Conservation (phyloP, 1,284 basidiomycete genomes). For the Puccinia coronata region DNA sequence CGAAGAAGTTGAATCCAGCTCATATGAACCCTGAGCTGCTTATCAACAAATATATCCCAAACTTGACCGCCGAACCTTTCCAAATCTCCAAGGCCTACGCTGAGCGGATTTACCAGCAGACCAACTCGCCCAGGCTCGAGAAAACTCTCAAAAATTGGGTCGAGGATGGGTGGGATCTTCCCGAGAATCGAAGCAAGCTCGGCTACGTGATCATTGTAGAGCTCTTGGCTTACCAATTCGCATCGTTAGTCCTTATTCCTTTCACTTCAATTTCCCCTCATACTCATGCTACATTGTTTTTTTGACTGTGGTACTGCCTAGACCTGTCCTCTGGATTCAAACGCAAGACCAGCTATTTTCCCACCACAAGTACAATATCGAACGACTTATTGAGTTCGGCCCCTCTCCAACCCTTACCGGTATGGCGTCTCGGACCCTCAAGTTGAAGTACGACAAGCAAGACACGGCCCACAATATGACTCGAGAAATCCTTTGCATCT, state of each 20-base stretch:
- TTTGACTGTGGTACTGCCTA: neutral
- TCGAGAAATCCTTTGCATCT: slow-evolving; percentile 83
- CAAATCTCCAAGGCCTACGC: slow-evolving; percentile 85
- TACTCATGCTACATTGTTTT: neutral
- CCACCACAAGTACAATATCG: slow-evolving; percentile 72
- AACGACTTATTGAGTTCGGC: slow-evolving; percentile 91
- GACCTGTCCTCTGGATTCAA: slow-evolving; percentile 42
- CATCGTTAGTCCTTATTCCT: slow-evolving; percentile 52
- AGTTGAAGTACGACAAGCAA: slow-evolving; percentile 89
- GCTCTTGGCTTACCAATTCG: slow-evolving; percentile 90
- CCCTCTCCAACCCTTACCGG: slow-evolving; percentile 93
- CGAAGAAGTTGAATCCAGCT: slow-evolving; percentile 92
- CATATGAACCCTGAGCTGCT: slow-evolving; percentile 89
- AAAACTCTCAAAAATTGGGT: slow-evolving; percentile 93
- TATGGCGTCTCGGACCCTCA: slow-evolving; percentile 91
- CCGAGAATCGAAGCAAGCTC: slow-evolving; percentile 82
- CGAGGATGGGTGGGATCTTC: slow-evolving; percentile 78
- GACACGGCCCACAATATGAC: slow-evolving; percentile 81
- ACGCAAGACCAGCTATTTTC: slow-evolving; percentile 79
- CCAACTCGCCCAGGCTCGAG: slow-evolving; percentile 76
- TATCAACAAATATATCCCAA: slow-evolving; percentile 92
- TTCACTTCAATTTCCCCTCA: neutral
- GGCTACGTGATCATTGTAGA: slow-evolving; percentile 95
- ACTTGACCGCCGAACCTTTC: slow-evolving; percentile 93
- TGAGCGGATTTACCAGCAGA: slow-evolving; percentile 92